Evolutionary conservation across 176 grass and related monocot genomes (phyloP), one percentile per base, ranked within the genome.

Genomic region (Neostapfia colusana): DNA sequence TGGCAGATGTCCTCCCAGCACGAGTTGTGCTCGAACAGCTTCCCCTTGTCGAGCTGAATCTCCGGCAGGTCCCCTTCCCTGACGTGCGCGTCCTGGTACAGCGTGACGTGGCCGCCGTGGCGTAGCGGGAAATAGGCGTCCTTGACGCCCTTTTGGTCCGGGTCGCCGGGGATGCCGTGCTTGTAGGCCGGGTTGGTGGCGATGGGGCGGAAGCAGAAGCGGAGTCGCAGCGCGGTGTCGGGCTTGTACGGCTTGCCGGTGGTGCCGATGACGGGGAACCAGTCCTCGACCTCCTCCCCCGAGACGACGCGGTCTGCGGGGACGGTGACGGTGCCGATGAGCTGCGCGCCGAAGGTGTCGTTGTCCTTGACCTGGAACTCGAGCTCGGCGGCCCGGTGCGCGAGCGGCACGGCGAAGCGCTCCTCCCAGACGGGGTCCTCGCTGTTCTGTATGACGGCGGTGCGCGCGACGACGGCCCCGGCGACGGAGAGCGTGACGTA

Each of bases 1-100:
- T 92, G 91, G 69, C 95, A 99, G 58, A 99, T 99, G 79, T 99
- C 95, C 83, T 99, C 95, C 95, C 95, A 99, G 80, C 95, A 99
- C 7, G 72, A 1, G 23, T 85, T 73, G 80, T 95, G 95, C 71
- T 86, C 27, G 73, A 95, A 99, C 6, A 50, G 0, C 38, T 65
- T 90, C 49, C 87, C 91, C 0, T 23, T 43, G 16, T 88, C 87
- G 15, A 99, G 85, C 80, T 88, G 4, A 58, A 95, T 77, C 54
- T 88, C 64, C 12, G 87, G 91, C 20, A 99, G 86, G 18, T 92
- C 77, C 28, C 89, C 89, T 6, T 94, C 83, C 61, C 17, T 94
- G 71, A 88, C 77, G 73, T 95, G 91, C 18, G 95, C 91, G 63
- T 99, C 95, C 87, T 99, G 95, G 85, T 99, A 99, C 35, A 99